These are phyloP conservation scores for Leishmania tropica DNA, from an alignment of 208 protist species.

Conservation along the genomic window DNA sequence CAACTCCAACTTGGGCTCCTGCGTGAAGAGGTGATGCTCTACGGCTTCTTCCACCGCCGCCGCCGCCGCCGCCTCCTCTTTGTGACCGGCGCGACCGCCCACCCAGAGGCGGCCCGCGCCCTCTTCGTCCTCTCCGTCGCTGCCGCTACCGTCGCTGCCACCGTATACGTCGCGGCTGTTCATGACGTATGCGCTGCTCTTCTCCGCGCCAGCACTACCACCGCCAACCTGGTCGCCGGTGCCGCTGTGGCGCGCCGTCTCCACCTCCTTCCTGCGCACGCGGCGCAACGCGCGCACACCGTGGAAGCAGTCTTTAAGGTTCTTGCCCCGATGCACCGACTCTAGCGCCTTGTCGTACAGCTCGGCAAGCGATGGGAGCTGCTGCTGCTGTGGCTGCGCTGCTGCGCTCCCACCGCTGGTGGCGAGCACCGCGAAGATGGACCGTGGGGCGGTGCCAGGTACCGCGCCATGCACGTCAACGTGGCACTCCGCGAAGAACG, in stretches of 20 bases:
- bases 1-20: constrained; percentile 27
- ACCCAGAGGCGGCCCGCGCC: background rate
- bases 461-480: constrained; percentile 13
- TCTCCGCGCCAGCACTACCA: background rate
- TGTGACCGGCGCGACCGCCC: background rate
- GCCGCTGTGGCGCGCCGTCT: constrained; percentile 25
- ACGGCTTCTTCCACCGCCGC: constrained; percentile 18
- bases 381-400: constrained; percentile 3
- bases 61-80: constrained; percentile 1
- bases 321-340: constrained; percentile 58
- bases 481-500: constrained; percentile 45
- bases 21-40: constrained; percentile 10
- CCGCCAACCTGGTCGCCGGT: background rate
- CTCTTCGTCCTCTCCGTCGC: background rate
- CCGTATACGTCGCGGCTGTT: constrained; percentile 5
- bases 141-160: constrained; percentile 1
- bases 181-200: background rate
- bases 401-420: background rate
- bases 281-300: constrained; percentile 53
- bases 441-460: background rate
- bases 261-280: constrained; percentile 47
- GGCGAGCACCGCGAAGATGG: background rate
- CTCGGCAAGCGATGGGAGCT: constrained; percentile 13
- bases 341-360: constrained; percentile 52
- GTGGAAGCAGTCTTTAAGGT: constrained; percentile 63